Evolutionary conservation across 345 rosid species (phyloP), one percentile per base, ranked within the genome.

Genomic region (Capsella bursapastoris): DNA sequence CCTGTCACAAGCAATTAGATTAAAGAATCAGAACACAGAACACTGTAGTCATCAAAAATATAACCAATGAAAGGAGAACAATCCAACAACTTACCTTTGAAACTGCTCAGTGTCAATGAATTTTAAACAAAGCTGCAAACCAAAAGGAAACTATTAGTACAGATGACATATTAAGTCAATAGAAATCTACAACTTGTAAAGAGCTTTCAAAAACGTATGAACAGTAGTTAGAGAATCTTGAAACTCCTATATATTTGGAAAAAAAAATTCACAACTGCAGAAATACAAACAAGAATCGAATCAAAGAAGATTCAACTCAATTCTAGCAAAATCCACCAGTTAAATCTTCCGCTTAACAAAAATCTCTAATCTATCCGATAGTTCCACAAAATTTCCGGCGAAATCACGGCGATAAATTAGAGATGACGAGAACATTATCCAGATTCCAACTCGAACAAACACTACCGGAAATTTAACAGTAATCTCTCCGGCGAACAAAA

Each of bases 51-150:
- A 25, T 43, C 5, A 0, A 59, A 34, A 4, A 49, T 10, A 6
- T 47, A 47, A 47, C 2, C 44, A 52, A 12, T 6, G 55, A 60
- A 71, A 14, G 4, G 35, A 66, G 67, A 35, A 35, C 22, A 61
- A 57, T 69, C 55, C 71, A 68, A 63, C 31, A 52, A 38, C 78
- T 74, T 70, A 77, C 98, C 97, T 91, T 69, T 94, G 97, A 83
- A 94, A 94, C 75, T 89, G 93, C 84, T 93, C 97, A 2, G 96
- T 91, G 41, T 93, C 96, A 50, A 93, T 83, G 72, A 91, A 94
- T 76, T 89, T 89, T 74, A 91, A 80, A 49, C 87, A 75, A 52
- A 91, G 88, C 97, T 94, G 91, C 71, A 77, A 79, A 25, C 16
- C 57, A 77, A 71, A 52, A 49, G 3, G 28, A 9, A 15, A 50